A percentile compares a stretch with the other conserved stretches of the same genome.
Evolutionary conservation across 2,329 filamentous ascomycete species (phyloP).

Genomic region (Aaosphaeria pasadenensis): DNA sequence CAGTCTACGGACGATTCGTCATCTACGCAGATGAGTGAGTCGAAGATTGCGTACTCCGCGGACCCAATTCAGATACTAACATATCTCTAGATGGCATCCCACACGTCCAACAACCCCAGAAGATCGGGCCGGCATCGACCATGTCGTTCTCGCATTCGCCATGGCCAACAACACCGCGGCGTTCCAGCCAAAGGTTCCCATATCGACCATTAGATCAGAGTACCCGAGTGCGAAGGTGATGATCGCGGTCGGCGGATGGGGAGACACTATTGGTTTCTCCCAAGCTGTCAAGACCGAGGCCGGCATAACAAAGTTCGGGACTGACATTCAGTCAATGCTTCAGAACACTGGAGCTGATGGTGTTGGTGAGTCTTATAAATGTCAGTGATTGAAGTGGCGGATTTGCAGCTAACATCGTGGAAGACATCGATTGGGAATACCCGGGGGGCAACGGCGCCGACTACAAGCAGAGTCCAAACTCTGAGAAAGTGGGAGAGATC

Average conservation of each 20-base stretch:
- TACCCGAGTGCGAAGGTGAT: constrained; percentile 62
- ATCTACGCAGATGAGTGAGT: constrained; percentile 34
- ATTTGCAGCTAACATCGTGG: not conserved
- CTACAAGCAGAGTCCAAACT: constrained; percentile 62
- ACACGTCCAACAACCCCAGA: constrained; percentile 20
- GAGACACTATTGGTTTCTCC: constrained; percentile 63
- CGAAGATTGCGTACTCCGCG: not conserved
- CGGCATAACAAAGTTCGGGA: constrained; percentile 58
- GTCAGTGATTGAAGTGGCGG: not conserved
- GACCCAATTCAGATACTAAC: not conserved
- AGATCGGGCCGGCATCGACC: constrained; percentile 33
- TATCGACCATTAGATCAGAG: constrained; percentile 50
- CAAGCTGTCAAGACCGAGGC: constrained; percentile 51
- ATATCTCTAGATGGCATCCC: constrained; percentile 27
- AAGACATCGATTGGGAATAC: constrained; percentile 67
- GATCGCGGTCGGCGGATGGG: constrained; percentile 74
- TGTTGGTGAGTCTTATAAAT: constrained; percentile 42
- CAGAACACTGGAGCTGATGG: constrained; percentile 63
- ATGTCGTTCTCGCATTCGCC: constrained; percentile 35
- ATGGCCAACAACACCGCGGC: constrained; percentile 41
- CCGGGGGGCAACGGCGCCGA: constrained; percentile 65
- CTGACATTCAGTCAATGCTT: constrained; percentile 64
- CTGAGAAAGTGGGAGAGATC: constrained; percentile 58
- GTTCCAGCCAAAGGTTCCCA: constrained; percentile 54
- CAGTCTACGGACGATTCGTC: constrained; percentile 23